Percentiles rank a stretch among this genome's conserved stretches.
Evolutionary conservation across 2,329 filamentous ascomycete species (phyloP).

Genomic region (Penicillium sp.): DNA sequence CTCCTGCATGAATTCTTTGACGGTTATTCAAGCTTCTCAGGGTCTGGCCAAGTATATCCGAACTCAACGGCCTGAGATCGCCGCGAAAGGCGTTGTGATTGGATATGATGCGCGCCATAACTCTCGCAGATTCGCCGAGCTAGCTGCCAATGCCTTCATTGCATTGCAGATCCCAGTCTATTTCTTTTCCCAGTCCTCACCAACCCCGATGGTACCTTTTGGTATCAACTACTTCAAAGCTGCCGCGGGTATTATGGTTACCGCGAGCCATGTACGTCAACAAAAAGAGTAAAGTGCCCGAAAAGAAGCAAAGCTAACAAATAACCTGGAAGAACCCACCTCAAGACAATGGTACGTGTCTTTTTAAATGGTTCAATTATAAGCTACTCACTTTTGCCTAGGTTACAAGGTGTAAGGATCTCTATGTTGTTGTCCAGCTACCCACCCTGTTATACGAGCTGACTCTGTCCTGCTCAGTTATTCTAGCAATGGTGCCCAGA

Average conservation of each 20-base stretch:
- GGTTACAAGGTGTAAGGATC: conserved; percentile 59
- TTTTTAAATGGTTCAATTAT: not conserved
- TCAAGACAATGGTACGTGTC: conserved; percentile 55
- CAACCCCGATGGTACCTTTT: conserved; percentile 64
- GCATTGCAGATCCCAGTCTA: conserved; percentile 59
- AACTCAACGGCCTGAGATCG: conserved; percentile 43
- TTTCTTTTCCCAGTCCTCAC: conserved; percentile 56
- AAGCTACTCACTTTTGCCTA: conserved; percentile 21
- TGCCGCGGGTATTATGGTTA: conserved; percentile 64
- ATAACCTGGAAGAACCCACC: conserved; percentile 53
- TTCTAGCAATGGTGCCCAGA: conserved; percentile 64
- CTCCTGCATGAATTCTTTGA: conserved; percentile 59
- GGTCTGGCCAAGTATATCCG: conserved; percentile 62
- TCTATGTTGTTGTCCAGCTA: not conserved
- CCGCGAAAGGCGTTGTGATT: conserved; percentile 55
- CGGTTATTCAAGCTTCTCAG: conserved; percentile 63
- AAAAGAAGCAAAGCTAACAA: conserved; percentile 7
- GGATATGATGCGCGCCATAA: conserved; percentile 64
- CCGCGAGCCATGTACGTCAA: conserved; percentile 56
- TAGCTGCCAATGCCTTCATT: conserved; percentile 61
- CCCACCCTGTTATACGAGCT: conserved; percentile 10
- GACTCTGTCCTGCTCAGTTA: conserved; percentile 43
- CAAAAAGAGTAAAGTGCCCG: not conserved
- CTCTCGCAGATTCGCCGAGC: conserved; percentile 59
- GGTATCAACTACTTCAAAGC: conserved; percentile 55